Evolutionary conservation across 345 rosid genomes (phyloP).

Genomic region (Durio zibethinus): DNA sequence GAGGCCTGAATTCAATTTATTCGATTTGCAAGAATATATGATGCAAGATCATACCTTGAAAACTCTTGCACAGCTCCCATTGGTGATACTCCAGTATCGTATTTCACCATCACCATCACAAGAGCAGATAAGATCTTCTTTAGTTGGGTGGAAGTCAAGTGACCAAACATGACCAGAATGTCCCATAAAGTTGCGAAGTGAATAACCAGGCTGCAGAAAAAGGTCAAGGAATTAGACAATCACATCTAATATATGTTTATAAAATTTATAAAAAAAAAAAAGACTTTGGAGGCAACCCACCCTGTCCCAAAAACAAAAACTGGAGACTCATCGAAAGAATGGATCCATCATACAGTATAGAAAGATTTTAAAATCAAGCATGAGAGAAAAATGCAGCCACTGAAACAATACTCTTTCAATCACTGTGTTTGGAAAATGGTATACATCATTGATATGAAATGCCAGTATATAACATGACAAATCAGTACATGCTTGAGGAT

Average conservation of each 20-base stretch:
- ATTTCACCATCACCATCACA: conserved; percentile 90
- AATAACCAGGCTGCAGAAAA: conserved; percentile 72
- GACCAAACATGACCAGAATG: conserved; percentile 73
- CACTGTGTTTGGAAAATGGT: neutral
- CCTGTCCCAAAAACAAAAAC: neutral
- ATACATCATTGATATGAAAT: neutral
- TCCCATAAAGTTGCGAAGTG: conserved; percentile 79
- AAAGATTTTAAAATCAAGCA: neutral
- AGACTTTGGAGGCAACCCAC: neutral
- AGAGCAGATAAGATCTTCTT: conserved; percentile 90
- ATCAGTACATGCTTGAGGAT: neutral
- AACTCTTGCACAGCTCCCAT: conserved; percentile 68
- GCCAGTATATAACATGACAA: neutral
- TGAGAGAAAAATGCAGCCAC: neutral
- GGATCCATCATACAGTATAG: neutral
- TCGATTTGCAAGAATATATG: neutral
- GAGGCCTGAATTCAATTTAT: neutral
- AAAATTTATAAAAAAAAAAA: too few species aligned
- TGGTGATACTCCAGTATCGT: conserved; percentile 87
- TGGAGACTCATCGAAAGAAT: neutral
- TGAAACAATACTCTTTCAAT: neutral
- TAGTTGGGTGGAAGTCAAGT: conserved; percentile 88
- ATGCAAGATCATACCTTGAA: conserved; percentile 60
- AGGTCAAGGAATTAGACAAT: neutral
- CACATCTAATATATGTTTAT: neutral